phyloP scores from a whole-genome alignment of 345 rosid species.

The Syzygium grande region DNA sequence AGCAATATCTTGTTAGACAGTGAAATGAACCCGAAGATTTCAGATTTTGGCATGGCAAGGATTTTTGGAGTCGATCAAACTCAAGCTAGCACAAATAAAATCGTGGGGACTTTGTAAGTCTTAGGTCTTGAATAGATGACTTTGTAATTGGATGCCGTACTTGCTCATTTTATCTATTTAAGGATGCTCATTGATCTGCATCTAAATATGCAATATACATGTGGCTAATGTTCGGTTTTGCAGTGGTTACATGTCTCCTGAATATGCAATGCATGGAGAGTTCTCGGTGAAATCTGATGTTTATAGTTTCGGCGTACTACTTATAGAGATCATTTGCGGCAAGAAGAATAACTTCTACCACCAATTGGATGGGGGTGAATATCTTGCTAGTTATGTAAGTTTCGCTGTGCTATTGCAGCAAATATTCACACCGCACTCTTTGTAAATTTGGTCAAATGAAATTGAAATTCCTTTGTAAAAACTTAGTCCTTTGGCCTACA shows the following conservation, averaged over 20 bases:
- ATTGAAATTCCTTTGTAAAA: not conserved
- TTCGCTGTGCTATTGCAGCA: too few species aligned
- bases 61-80: not conserved
- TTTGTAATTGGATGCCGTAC: not conserved
- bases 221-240: not conserved
- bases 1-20: not conserved
- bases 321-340: not conserved
- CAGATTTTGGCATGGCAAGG: not conserved
- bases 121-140: not conserved
- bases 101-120: not conserved
- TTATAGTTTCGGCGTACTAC: not conserved
- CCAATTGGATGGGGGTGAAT: not conserved
- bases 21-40: not conserved
- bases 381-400: constrained; percentile 1
- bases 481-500: not conserved
- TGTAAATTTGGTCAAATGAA: not conserved
- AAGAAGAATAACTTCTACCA: not conserved
- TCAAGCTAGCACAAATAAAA: not conserved
- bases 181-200: not conserved
- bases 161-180: not conserved
- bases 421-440: too few species aligned
- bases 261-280: not conserved
- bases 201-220: not conserved
- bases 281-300: not conserved
- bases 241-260: not conserved